Evolutionary conservation across 2,329 filamentous ascomycete species (phyloP), one percentile per base, ranked within the genome.

Genomic region (Phialemonium atrogriseum): DNA sequence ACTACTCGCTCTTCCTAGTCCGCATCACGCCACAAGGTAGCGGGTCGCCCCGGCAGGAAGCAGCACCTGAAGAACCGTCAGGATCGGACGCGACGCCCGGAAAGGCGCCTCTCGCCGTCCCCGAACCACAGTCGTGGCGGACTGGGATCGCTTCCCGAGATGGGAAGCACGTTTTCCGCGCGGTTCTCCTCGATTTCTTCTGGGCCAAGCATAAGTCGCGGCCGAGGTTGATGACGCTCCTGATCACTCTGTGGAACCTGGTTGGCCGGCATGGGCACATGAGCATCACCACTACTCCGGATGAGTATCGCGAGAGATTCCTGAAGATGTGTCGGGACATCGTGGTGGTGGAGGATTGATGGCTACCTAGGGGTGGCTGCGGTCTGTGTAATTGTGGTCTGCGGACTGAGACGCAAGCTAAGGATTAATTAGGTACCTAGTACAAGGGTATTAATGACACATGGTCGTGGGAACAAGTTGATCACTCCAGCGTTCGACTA

Each of bases 1-100:
- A 86, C 50, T 87, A 86, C 54, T 85, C 80, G 0, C 66, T 86
- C 3, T 85, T 86, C 45, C 55, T 86, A 1, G 71, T 84, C 1
- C 68, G 80, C 0, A 54, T 59, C 4, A 38, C 39, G 19, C 25
- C 32, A 25, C 39, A 1, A 22, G 34, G 13, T 37, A 38, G 7
- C 0, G 44, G 46, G 1, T 41, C 52, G 0, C 38, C 43, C 1
- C 36, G 40, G 4, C 33, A 47, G 1, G 44, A 44, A 1, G 43
- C 43, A 6, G 28, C 17, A 13, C 28, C 22, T 19, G 18, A 23
- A 7, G 24, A 14, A 11, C 8, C 27, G 3, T n/a, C 12, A 12
- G 28, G 19, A 12, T 14, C 22, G 4, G 40, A 43, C 30, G 22
- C 47, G 32, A 40, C 51, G 6, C 48, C 48, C 1, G 47, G 43